Evolutionary conservation across 2,329 filamentous ascomycete genomes (phyloP).

Genomic region (Fusarium robinianum): DNA sequence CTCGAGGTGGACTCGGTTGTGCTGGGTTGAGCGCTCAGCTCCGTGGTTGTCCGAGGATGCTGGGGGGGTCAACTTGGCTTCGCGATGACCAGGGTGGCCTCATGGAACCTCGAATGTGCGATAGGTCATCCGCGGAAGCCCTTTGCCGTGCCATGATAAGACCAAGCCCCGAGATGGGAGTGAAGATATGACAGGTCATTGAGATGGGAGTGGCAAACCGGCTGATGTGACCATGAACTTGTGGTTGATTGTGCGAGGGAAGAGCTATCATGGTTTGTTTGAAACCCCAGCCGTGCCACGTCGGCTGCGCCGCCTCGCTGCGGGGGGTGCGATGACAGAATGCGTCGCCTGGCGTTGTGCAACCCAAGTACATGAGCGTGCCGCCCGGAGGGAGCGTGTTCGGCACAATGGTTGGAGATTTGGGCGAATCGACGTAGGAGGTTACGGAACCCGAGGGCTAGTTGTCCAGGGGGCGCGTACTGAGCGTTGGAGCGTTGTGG

Average conservation of each 20-base stretch:
- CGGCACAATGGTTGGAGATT: too few species aligned
- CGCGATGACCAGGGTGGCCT: slow-evolving; percentile 23
- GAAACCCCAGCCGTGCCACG: slow-evolving; percentile 29
- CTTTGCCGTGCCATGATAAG: not conserved
- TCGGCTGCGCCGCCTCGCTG: slow-evolving; percentile 21
- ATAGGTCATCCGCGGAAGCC: not conserved
- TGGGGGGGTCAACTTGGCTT: too few species aligned
- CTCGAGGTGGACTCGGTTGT: too few species aligned
- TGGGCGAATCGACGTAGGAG: too few species aligned
- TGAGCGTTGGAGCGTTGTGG: slow-evolving; percentile 9
- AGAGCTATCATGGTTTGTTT: slow-evolving; percentile 16
- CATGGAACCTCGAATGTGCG: slow-evolving; percentile 3
- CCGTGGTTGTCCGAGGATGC: too few species aligned
- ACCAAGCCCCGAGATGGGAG: slow-evolving; percentile 16
- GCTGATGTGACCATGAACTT: slow-evolving; percentile 13
- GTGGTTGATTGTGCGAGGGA: slow-evolving; percentile 13
- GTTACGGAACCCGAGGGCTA: too few species aligned
- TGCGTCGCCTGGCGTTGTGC: too few species aligned
- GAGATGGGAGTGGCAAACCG: slow-evolving; percentile 6
- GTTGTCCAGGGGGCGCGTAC: too few species aligned
- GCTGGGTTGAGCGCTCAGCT: too few species aligned
- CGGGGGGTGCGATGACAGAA: slow-evolving; percentile 22
- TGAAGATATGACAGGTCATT: slow-evolving; percentile 30
- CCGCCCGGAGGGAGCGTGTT: too few species aligned
- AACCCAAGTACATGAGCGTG: too few species aligned